Conservation (phyloP, 179 eudicot genomes). For the Carnegiea gigantea region DNA sequence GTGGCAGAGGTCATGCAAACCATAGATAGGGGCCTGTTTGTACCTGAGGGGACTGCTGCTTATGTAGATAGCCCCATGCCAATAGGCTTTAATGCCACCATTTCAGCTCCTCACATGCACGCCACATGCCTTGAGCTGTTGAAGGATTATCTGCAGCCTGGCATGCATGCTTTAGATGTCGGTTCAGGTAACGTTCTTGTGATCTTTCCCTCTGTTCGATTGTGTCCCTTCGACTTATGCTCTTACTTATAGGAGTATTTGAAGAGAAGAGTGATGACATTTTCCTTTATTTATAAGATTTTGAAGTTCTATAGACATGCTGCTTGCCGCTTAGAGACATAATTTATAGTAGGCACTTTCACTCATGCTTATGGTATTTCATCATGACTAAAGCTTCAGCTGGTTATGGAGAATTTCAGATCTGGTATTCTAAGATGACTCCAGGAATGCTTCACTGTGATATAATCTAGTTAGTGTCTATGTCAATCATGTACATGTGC, state of each 20-base stretch:
- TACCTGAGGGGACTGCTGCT: slow-evolving; percentile 71
- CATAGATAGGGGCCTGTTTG: slow-evolving; percentile 88
- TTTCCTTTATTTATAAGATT: background rate
- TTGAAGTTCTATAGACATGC: background rate
- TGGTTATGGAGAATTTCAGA: background rate
- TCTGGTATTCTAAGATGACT: background rate
- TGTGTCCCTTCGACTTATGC: no score
- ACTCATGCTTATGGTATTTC: background rate
- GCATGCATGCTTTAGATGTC: slow-evolving; percentile 92
- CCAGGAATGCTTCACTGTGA: no score
- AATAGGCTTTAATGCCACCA: slow-evolving; percentile 59
- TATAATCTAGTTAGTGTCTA: no score
- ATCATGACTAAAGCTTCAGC: background rate
- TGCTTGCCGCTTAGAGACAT: background rate
- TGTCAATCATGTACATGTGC: no score
- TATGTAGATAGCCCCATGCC: slow-evolving; percentile 86
- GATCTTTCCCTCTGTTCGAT: no score
- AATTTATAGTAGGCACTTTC: background rate
- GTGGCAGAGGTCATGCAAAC: slow-evolving; percentile 87
- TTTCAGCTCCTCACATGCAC: slow-evolving; percentile 99
- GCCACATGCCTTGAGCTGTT: slow-evolving; percentile 85
- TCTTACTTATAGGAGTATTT: background rate
- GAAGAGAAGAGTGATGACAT: background rate
- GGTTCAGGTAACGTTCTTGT: slow-evolving; percentile 67
- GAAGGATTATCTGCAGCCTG: slow-evolving; percentile 76